phyloP scores from a whole-genome alignment of 2,329 filamentous ascomycete genomes.

The Fusarium sp. region DNA sequence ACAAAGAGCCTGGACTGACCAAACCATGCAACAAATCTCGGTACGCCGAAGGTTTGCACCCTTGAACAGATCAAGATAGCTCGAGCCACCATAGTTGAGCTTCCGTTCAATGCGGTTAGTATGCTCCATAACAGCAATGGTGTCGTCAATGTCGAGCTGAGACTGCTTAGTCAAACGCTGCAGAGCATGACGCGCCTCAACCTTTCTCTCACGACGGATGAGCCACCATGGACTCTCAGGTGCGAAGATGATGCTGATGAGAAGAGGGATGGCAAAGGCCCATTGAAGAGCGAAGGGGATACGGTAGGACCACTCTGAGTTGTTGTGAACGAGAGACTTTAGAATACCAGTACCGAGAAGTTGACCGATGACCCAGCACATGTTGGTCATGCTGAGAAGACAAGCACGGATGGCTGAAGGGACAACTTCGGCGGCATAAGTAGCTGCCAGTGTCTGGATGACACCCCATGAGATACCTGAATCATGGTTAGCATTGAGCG shows the following conservation, averaged over 20 bases:
- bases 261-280: conserved; percentile 54
- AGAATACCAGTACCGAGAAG: conserved; percentile 53
- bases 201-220: conserved; percentile 51
- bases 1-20: conserved; percentile 42
- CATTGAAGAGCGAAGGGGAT: conserved; percentile 58
- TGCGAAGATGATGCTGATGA: conserved; percentile 51
- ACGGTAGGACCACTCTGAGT: conserved; percentile 44
- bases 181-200: conserved; percentile 50
- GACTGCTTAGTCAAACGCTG: conserved; percentile 47
- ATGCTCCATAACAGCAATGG: conserved; percentile 55
- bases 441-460: conserved; percentile 53
- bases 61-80: conserved; percentile 32
- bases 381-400: conserved; percentile 55
- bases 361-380: conserved; percentile 59
- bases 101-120: conserved; percentile 58
- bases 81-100: conserved; percentile 50
- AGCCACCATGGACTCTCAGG: conserved; percentile 58
- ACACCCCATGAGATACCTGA: conserved; percentile 50
- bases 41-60: conserved; percentile 45
- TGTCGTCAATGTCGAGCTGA: conserved; percentile 56
- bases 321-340: conserved; percentile 47
- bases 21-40: conserved; percentile 46
- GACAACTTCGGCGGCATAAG: conserved; percentile 55
- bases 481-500: neutral
- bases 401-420: conserved; percentile 51